These are phyloP conservation scores for Insectozyma bohioensis DNA, from an alignment of 1,139 yeast genomes.

Conservation along the genomic window DNA sequence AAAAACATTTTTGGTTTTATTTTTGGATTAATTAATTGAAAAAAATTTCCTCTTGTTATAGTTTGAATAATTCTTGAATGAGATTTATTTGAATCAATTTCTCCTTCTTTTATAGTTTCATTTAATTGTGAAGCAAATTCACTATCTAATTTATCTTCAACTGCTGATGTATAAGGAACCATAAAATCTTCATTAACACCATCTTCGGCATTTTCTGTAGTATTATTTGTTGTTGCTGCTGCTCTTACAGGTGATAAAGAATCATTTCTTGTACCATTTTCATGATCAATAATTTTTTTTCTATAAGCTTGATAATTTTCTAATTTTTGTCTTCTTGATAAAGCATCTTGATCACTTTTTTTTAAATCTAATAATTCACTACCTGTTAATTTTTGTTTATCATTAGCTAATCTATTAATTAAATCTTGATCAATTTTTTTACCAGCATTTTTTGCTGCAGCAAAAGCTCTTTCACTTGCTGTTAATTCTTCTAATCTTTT, in stretches of 20 bases:
- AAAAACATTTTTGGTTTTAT: constrained; percentile 67
- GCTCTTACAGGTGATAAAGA: constrained; percentile 11
- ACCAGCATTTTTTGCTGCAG: constrained; percentile 57
- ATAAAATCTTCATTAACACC: constrained; percentile 33
- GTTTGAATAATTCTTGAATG: constrained; percentile 65
- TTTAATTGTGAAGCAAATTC: constrained; percentile 62
- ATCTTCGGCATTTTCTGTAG: constrained; percentile 9
- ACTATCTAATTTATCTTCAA: constrained; percentile 66
- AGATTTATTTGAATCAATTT: constrained; percentile 54
- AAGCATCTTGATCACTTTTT: constrained; percentile 48
- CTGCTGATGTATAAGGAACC: constrained; percentile 71
- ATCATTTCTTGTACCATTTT: constrained; percentile 27
- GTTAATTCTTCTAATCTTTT: constrained; percentile 55
- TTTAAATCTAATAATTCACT: constrained; percentile 36
- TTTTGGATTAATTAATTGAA: constrained; percentile 51
- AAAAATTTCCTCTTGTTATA: constrained; percentile 68
- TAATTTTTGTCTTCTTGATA: constrained; percentile 42
- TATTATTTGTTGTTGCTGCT: constrained; percentile 2
- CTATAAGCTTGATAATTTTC: constrained; percentile 51
- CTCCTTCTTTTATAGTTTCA: constrained; percentile 59
- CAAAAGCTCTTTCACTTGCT: constrained; percentile 60
- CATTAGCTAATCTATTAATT: constrained; percentile 37
- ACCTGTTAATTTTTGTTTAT: constrained; percentile 48
- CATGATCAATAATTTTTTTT: constrained; percentile 49
- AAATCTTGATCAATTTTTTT: constrained; percentile 44